These are phyloP conservation scores for Omphalotus olearius DNA, from an alignment of 1,284 basidiomycete genomes.

Conservation along the genomic window DNA sequence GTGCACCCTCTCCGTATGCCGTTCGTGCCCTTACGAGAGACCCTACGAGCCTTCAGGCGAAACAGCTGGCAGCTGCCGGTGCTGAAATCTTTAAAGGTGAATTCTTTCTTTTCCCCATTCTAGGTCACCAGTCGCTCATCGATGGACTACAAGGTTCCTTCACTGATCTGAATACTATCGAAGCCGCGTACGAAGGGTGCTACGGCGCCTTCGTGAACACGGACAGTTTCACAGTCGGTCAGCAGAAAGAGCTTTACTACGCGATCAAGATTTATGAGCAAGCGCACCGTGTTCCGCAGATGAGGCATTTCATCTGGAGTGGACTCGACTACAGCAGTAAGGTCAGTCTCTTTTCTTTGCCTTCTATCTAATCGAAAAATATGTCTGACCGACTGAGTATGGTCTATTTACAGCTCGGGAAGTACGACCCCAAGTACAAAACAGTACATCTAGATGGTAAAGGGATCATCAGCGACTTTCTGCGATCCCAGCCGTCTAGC, in stretches of 20 bases:
- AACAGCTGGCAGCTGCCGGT: slow-evolving; percentile 33
- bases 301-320: slow-evolving; percentile 46
- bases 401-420: slow-evolving; percentile 24
- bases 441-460: slow-evolving; percentile 42
- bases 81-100: slow-evolving; percentile 41
- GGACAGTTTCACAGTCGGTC: slow-evolving; percentile 43
- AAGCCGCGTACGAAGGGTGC: slow-evolving; percentile 33
- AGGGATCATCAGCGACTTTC: slow-evolving; percentile 39
- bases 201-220: slow-evolving; percentile 45
- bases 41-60: slow-evolving; percentile 30
- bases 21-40: slow-evolving; percentile 46
- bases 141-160: slow-evolving; percentile 24
- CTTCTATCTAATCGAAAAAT: not conserved
- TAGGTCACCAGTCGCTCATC: not conserved
- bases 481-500: slow-evolving; percentile 36
- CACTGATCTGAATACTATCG: slow-evolving; percentile 30
- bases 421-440: slow-evolving; percentile 31
- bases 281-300: slow-evolving; percentile 32
- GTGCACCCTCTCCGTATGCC: slow-evolving; percentile 39
- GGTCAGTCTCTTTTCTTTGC: slow-evolving; percentile 22
- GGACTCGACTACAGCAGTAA: slow-evolving; percentile 40
- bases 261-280: slow-evolving; percentile 44
- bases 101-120: not conserved
- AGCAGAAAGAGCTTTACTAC: slow-evolving; percentile 37
- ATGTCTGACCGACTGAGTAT: not conserved